Conservation (phyloP, 768 basidiomycete genomes). For the Kwoniella dejecticola region DNA sequence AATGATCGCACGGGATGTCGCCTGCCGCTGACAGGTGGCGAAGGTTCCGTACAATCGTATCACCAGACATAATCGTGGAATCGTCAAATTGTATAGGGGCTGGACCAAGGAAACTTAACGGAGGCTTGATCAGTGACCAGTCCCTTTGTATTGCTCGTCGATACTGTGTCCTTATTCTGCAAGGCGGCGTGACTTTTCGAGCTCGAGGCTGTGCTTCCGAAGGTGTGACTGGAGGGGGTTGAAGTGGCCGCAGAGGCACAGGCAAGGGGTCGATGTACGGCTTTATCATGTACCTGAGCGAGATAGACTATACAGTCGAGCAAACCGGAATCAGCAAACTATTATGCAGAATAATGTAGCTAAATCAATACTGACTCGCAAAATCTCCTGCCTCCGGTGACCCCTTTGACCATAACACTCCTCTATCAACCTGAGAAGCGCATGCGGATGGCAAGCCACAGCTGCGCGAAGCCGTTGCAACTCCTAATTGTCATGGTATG, state of each 20-base stretch:
- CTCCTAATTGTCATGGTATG: no score
- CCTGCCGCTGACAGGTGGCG: slow-evolving; percentile 28
- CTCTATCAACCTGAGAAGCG: slow-evolving; percentile 34
- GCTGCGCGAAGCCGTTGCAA: slow-evolving; percentile 37
- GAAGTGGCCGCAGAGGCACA: slow-evolving; percentile 28
- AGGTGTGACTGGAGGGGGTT: slow-evolving; percentile 12
- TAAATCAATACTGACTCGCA: slow-evolving; percentile 34
- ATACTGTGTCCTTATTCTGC: slow-evolving; percentile 12
- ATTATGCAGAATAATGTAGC: no score
- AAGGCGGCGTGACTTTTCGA: slow-evolving; percentile 9
- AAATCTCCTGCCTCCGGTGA: slow-evolving; percentile 19
- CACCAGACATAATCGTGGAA: no score
- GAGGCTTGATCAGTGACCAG: slow-evolving; percentile 26
- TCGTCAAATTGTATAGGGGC: neutral
- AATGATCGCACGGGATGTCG: no score
- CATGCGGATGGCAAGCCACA: slow-evolving; percentile 45
- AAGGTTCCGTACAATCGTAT: slow-evolving; percentile 18
- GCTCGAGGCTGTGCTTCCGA: slow-evolving; percentile 15
- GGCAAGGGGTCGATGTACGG: slow-evolving; percentile 15
- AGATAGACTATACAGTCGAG: slow-evolving; percentile 6
- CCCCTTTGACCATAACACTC: slow-evolving; percentile 38
- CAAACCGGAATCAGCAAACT: neutral
- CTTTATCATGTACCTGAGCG: neutral
- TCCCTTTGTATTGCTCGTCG: slow-evolving; percentile 12
- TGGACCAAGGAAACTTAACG: slow-evolving; percentile 22